A percentile compares a stretch with the other conserved stretches of the same genome.
Conservation (phyloP, 169 alveolate genomes). For the Cyclospora cayetanensis region DNA sequence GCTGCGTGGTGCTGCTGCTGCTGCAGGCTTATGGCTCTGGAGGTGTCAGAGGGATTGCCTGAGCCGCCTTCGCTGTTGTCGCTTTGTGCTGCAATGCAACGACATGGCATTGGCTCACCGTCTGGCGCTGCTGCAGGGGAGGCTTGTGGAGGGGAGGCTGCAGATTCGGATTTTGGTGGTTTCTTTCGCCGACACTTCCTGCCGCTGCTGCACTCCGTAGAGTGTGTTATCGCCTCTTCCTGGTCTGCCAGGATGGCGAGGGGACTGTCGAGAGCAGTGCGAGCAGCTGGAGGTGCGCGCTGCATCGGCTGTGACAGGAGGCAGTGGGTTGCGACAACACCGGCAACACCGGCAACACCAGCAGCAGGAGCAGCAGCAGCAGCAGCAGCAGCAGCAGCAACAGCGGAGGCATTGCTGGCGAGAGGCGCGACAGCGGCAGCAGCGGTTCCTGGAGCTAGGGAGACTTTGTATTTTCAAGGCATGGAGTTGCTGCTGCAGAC, state of each 20-base stretch:
- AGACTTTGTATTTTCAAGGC: not conserved
- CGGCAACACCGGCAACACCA: slow-evolving; percentile 22
- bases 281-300: too few relatives aligned
- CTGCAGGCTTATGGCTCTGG: slow-evolving; percentile 13
- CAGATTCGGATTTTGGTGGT: not conserved
- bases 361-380: slow-evolving; percentile 13
- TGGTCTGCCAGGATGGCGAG: not conserved
- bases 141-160: not conserved
- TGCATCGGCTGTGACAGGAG: too few relatives aligned
- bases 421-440: slow-evolving; percentile 21
- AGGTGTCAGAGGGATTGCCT: slow-evolving; percentile 15
- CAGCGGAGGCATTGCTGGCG: slow-evolving; percentile 14
- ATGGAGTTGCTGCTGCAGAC: slow-evolving; percentile 24
- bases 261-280: too few relatives aligned
- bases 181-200: slow-evolving; percentile 3
- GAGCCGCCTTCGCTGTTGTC: not conserved
- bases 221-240: slow-evolving; percentile 6
- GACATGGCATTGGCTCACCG: not conserved
- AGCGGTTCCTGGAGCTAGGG: slow-evolving; percentile 6
- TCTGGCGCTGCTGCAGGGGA: slow-evolving; percentile 5
- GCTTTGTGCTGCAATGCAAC: not conserved
- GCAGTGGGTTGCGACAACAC: not conserved
- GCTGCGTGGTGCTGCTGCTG: not conserved
- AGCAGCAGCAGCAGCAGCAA: slow-evolving; percentile 21
- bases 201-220: slow-evolving; percentile 42